Evolutionary conservation across 176 grass and related monocot genomes (phyloP), one percentile per base, ranked within the genome.

Genomic region (Triticum timopheevii): DNA sequence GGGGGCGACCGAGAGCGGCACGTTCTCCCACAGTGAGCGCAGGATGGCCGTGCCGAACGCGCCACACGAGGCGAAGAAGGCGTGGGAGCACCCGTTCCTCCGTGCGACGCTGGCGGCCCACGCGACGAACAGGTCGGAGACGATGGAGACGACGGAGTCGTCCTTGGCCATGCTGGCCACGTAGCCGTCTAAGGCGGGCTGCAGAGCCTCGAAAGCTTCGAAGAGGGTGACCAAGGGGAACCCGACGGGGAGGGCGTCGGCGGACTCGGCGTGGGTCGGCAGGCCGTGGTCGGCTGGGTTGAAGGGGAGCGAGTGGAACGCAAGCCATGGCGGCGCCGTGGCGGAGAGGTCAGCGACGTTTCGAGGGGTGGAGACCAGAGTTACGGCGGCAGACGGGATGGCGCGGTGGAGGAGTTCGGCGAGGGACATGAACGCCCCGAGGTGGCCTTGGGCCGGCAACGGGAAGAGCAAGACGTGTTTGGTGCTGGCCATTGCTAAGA

Each of bases 111-210:
- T 16, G 7, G 82, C 65, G 5, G 83, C 73, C 89, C 89, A 94
- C 24, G 87, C 65, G 1, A 94, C 80, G 71, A 91, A 89, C 27
- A 31, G 10, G 70, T 91, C 92, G 23, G 87, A 76, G 45, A 94
- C 36, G 30, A 94, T 59, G 84, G 59, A 82, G 76, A 89, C 13
- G 28, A n/a, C 39, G 1, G 5, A 16, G 50, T 3, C 50, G 7
- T 54, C 50, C 50, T 47, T 49, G 13, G 45, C 45, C 4, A 52
- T 19, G 49, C 49, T 19, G 49, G 4, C 50, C 16, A 19, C 16
- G 50, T 17, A 54, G 50, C 16, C 50, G 16, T 90, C 82, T 36
- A 93, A 93, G 10, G 72, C 77, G 7, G 89, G 83, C 4, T 52
- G 83, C 23, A 93, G 86, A 33, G 86, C 64, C 66, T 52, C 67